Evolutionary conservation across 108 stramenopile species (phyloP).

Genomic region (Aurantiochytrium sp.): DNA sequence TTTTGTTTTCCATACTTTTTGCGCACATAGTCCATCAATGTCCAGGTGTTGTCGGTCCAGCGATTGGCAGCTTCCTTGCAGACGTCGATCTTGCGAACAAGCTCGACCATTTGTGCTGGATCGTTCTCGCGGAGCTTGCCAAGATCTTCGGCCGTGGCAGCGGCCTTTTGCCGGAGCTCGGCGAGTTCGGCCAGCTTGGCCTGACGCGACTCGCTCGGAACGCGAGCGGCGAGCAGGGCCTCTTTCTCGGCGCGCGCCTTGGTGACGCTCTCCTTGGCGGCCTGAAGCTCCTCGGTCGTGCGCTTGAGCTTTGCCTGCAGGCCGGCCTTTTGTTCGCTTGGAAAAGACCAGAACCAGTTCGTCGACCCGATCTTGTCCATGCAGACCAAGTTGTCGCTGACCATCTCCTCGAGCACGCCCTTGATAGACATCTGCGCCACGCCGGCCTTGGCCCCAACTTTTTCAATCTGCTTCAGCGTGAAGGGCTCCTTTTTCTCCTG

Average conservation of each 20-base stretch:
- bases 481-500: constrained; percentile 25
- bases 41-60: constrained; percentile 87
- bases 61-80: constrained; percentile 69
- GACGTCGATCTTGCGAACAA: constrained; percentile 59
- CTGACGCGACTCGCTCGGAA: background rate
- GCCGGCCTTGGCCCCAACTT: constrained; percentile 8
- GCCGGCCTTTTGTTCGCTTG: constrained; percentile 23
- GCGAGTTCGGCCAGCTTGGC: background rate
- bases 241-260: background rate
- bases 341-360: constrained; percentile 85
- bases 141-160: constrained; percentile 35
- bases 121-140: constrained; percentile 72
- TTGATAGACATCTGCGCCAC: constrained; percentile 26
- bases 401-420: constrained; percentile 29
- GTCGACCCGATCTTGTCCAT: constrained; percentile 83
- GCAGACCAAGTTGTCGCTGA: constrained; percentile 73
- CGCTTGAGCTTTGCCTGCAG: background rate
- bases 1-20: constrained; percentile 80
- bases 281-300: background rate
- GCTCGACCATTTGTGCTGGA: constrained; percentile 69
- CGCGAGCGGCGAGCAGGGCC: background rate
- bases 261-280: background rate
- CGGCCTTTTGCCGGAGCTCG: background rate
- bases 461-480: constrained; percentile 22
- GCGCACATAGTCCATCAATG: constrained; percentile 62